Evolutionary conservation across 805 yeast species (phyloP).

Genomic region (Candida maris): DNA sequence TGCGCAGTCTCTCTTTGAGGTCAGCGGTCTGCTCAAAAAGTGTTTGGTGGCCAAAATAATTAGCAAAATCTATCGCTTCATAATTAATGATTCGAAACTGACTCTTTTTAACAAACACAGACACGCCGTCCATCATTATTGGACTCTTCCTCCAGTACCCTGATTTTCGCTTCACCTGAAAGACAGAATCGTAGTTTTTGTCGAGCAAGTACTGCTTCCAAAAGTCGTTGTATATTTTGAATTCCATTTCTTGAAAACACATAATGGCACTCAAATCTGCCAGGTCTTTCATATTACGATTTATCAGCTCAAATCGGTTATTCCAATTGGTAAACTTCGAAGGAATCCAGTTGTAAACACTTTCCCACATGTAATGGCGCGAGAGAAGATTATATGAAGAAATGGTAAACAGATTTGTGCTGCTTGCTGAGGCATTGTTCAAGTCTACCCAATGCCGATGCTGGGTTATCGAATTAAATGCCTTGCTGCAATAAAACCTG

Average conservation of each 20-base stretch:
- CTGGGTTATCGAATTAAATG: conserved; percentile 18
- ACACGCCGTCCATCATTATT: conserved; percentile 57
- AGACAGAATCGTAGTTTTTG: conserved; percentile 43
- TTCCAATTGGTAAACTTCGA: conserved; percentile 46
- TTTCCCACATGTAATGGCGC: conserved; percentile 56
- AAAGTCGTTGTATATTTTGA: conserved; percentile 22
- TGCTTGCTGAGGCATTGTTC: conserved; percentile 1
- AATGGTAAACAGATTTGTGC: conserved; percentile 22
- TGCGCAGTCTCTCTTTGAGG: conserved; percentile 34
- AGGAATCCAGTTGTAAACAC: conserved; percentile 50
- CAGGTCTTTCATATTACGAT: conserved; percentile 35
- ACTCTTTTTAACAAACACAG: conserved; percentile 46
- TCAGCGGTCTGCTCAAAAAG: conserved; percentile 34
- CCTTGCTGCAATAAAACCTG: background rate
- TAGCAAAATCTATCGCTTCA: conserved; percentile 32
- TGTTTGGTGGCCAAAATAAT: conserved; percentile 23
- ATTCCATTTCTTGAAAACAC: conserved; percentile 44
- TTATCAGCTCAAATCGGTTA: conserved; percentile 42
- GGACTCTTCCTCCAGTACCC: conserved; percentile 46
- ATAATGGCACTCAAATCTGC: conserved; percentile 44
- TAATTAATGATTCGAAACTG: conserved; percentile 41
- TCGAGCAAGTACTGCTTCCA: conserved; percentile 23
- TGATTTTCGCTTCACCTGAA: conserved; percentile 49
- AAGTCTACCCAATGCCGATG: conserved; percentile 20
- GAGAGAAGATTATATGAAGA: conserved; percentile 34